Evolutionary conservation across 768 basidiomycete species (phyloP), one percentile per base, ranked within the genome.

Genomic region (Tylopilus rubrobrunneus): DNA sequence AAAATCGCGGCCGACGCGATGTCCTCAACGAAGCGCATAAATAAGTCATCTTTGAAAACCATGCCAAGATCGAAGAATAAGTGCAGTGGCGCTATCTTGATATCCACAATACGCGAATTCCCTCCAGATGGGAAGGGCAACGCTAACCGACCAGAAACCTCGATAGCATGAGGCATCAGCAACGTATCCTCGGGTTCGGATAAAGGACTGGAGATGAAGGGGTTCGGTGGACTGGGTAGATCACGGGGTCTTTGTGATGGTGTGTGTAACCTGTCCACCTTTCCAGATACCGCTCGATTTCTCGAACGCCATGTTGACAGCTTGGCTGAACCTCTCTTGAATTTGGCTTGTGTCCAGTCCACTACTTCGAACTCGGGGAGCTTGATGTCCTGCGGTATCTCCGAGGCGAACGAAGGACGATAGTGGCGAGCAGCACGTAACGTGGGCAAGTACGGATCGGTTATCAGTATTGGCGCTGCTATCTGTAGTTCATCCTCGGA

Each of bases 401-500:
- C 58, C 23, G 53, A 58, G 51, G 52, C 43, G 9, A 69, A 56
- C 37, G 65, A 64, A 21, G 80, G 80, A 51, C 81, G 79, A 40
- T 62, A 45, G 62, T 81, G 80, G 7, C 56, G 53, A 19, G 65
- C 48, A 34, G 75, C 58, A 67, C 88, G 87, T 56, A 89, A 87
- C 7, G 69, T 69, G 14, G 74, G 65, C 17, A 95, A 79, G 56
- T 81, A 69, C n/a, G 76, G 77, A 62, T 95, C 93, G 10, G 83
- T 84, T 45, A 93, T 79, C 17, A 96, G 62, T 42, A 96, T 70
- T 12, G 92, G 92, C 14, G 78, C 76, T 25, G 84, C 80, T 45
- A 60, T 29, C 46, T 64, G 69, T 27, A 42, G n/a, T 49, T 59
- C 63, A 7, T 62, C 58, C 29, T 23, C 27, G 17, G 62, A 56